Evolutionary conservation across 2,329 filamentous ascomycete genomes (phyloP), one percentile per base, ranked within the genome.

Genomic region (Tricladium varicosporioides): DNA sequence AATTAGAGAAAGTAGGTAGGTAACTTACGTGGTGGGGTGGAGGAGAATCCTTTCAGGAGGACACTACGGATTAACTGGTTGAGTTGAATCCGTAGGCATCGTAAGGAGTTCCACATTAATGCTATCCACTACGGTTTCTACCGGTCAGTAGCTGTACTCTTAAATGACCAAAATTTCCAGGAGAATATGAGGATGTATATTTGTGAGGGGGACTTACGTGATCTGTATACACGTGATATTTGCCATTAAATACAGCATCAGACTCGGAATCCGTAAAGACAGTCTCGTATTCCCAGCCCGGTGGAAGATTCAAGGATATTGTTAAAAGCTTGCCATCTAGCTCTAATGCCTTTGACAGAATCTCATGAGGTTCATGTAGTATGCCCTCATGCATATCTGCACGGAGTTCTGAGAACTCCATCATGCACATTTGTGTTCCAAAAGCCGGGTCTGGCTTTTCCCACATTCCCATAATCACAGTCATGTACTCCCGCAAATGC

Each of bases 401-500:
- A 1, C 63, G 61, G 40, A 70, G 60, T 54, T 55, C 51, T 10
- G 62, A 44, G 36, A 61, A 65, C 1, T 59, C 42, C 22, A 68
- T 62, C 49, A 81, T 74, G 1, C 76, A 73, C 27, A 72, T 73
- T 16, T 74, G 73, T 13, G 81, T 65, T n/a, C 70, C 69, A 67
- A 75, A 76, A 5, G 73, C 71, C 1, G 77, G 71, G n/a, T 76
- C 72, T 10, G 67, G 68, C 3, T 68, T 68, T n/a, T 72, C 66
- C 2, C 73, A 63, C 5, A 70, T 63, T 47, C 71, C 67, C 11
- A 71, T 68, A 32, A 80, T 71, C 51, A 78, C 71, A 14, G 69
- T 66, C 49, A 78, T 75, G 18, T 82, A 74, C 19, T 79, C 72
- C 27, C 78, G 68, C 49, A 84, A 70, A 45, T 74, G 68, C 18